Percentiles rank a stretch among this genome's conserved stretches.
Conservation (phyloP, 2,329 filamentous ascomycete genomes). For the Xylariaceae sp. region DNA sequence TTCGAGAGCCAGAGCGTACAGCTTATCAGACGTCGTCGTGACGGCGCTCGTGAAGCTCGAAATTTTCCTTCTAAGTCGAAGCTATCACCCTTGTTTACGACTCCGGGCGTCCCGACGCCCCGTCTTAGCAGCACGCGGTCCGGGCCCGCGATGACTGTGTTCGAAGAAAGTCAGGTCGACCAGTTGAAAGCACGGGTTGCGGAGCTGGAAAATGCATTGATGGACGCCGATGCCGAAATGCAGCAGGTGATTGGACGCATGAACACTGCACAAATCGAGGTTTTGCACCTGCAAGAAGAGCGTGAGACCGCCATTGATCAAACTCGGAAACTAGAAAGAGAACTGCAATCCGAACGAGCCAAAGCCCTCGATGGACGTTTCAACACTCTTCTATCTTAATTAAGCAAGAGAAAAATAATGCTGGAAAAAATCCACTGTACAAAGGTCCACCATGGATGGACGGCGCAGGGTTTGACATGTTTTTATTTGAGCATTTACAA, state of each 20-base stretch:
- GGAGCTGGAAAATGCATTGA: constrained; percentile 77
- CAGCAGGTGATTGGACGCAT: constrained; percentile 76
- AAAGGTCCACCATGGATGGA: constrained; percentile 5
- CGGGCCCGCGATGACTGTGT: constrained; percentile 57
- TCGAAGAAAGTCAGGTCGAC: constrained; percentile 68
- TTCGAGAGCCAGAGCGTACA: constrained; percentile 73
- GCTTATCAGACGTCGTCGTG: constrained; percentile 68
- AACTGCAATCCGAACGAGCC: constrained; percentile 60
- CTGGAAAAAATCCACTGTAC: background rate
- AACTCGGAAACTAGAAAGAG: constrained; percentile 62
- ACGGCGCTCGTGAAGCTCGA: constrained; percentile 42
- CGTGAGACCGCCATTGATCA: constrained; percentile 67
- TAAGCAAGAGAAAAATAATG: background rate
- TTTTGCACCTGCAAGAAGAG: constrained; percentile 69
- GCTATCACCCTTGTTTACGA: constrained; percentile 55
- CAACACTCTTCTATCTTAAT: constrained; percentile 28
- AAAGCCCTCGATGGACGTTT: constrained; percentile 43
- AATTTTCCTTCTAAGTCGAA: constrained; percentile 54
- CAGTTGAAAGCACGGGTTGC: constrained; percentile 70
- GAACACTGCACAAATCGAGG: constrained; percentile 78
- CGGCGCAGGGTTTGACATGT: constrained; percentile 10
- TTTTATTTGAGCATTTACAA: constrained; percentile 18
- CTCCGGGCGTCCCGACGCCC: constrained; percentile 45
- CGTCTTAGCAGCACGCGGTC: constrained; percentile 43
- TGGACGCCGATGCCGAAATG: constrained; percentile 74